Conservation (phyloP, 176 grass and related monocot species). For the Alopecurus myosuroides region DNA sequence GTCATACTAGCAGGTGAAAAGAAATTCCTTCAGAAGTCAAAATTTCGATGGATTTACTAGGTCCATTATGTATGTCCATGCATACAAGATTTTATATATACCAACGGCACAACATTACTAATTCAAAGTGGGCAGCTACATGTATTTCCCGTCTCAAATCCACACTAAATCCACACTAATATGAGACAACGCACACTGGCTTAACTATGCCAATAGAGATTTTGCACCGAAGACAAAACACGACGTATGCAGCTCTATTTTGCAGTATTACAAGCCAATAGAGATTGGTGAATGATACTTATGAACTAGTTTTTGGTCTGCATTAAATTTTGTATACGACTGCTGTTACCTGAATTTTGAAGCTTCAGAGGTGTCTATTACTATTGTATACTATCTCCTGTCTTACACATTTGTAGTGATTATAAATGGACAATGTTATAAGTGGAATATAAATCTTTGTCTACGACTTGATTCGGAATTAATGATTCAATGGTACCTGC, state of each 20-base stretch:
- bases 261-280: neutral
- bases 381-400: neutral
- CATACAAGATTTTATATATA: neutral
- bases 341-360: neutral
- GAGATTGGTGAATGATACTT: neutral
- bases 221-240: neutral
- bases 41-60: slow-evolving; percentile 4
- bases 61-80: neutral
- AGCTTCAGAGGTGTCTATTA: neutral
- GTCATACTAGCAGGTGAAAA: neutral
- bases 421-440: neutral
- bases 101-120: neutral
- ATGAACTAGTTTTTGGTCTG: neutral
- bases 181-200: no score
- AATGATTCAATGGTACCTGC: neutral
- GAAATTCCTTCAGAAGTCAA: neutral
- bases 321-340: neutral
- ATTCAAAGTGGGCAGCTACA: no score
- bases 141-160: no score
- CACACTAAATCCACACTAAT: no score
- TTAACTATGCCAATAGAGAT: no score
- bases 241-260: neutral
- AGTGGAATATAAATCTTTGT: neutral
- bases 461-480: neutral
- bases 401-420: neutral